phyloP scores from a whole-genome alignment of 352 stramenopile species.

The Globisporangium yorkense region DNA sequence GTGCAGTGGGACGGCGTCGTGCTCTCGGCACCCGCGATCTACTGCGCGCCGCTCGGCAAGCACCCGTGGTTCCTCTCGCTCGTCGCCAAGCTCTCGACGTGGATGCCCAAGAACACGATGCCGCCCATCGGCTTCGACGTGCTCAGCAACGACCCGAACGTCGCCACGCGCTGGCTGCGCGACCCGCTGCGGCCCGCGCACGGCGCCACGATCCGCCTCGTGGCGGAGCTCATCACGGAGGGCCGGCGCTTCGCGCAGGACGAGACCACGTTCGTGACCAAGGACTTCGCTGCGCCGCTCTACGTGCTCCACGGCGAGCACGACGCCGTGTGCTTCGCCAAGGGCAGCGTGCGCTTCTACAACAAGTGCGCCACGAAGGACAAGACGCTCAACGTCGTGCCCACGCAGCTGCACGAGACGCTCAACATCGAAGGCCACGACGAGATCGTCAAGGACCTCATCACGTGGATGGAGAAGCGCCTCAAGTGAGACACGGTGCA shows the following conservation, averaged over 20 bases:
- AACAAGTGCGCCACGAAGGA: constrained; percentile 24
- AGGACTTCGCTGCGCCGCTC: constrained; percentile 23
- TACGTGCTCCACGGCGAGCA: constrained; percentile 34
- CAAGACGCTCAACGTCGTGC: constrained; percentile 42
- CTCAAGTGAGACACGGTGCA: background rate
- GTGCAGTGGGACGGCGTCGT: constrained; percentile 38
- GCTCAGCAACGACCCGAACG: constrained; percentile 21
- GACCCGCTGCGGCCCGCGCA: constrained; percentile 28
- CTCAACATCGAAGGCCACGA: constrained; percentile 32
- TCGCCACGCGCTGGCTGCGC: constrained; percentile 24
- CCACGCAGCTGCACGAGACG: constrained; percentile 29
- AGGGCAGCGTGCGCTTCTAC: constrained; percentile 32
- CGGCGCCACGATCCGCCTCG: constrained; percentile 22
- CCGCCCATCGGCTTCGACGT: constrained; percentile 21
- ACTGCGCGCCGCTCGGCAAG: constrained; percentile 22
- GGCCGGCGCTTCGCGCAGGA: constrained; percentile 16
- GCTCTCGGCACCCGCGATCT: constrained; percentile 26
- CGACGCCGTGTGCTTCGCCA: constrained; percentile 27
- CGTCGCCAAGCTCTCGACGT: constrained; percentile 17
- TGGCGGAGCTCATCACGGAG: constrained; percentile 19
- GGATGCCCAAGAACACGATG: constrained; percentile 31
- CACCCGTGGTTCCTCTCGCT: constrained; percentile 13
- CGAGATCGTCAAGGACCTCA: constrained; percentile 22
- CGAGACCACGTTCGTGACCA: constrained; percentile 17
- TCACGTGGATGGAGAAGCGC: constrained; percentile 29